Percentiles rank a stretch among this genome's conserved stretches.
These are phyloP conservation scores for Geranomyces variabilis DNA, from an alignment of 192 early-diverging fungal genomes.

Conservation along the genomic window DNA sequence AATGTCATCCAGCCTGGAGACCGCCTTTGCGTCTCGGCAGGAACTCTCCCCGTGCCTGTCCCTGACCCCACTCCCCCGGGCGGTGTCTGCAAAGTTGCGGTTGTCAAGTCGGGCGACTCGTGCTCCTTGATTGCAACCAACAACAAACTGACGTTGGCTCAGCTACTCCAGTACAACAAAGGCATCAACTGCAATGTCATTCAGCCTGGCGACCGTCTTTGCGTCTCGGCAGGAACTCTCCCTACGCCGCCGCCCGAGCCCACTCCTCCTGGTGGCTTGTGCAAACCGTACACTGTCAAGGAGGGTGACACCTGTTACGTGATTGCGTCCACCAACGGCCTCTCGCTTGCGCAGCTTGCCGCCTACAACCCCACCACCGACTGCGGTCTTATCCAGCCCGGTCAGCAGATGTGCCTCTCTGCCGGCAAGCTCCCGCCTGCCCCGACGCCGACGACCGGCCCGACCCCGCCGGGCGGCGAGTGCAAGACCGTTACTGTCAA, in stretches of 20 bases:
- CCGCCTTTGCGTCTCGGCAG: constrained; percentile 17
- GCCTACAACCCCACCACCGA: constrained; percentile 15
- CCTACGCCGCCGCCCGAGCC: not conserved
- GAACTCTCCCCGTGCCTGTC: not conserved
- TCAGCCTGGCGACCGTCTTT: constrained; percentile 17
- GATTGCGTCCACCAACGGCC: constrained; percentile 8
- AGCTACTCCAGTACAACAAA: constrained; percentile 9
- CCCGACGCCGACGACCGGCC: not conserved
- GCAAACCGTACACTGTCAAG: constrained; percentile 18
- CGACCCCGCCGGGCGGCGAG: not conserved
- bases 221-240: constrained; percentile 19
- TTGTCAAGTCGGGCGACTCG: constrained; percentile 7
- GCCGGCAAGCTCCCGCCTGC: constrained; percentile 18
- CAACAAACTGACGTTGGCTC: not conserved
- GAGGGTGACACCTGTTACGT: constrained; percentile 10
- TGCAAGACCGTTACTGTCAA: constrained; percentile 2
- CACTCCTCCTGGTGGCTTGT: constrained; percentile 1
- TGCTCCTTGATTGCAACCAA: constrained; percentile 12
- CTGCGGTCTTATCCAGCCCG: constrained; percentile 15
- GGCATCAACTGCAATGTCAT: constrained; percentile 15
- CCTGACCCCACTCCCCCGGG: not conserved
- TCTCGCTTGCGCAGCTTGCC: not conserved
- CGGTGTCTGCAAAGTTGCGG: constrained; percentile 7
- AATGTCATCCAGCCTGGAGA: constrained; percentile 17
- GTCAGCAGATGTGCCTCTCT: constrained; percentile 18